Conservation (phyloP, 169 alveolate genomes). For the Blepharisma undulans region DNA sequence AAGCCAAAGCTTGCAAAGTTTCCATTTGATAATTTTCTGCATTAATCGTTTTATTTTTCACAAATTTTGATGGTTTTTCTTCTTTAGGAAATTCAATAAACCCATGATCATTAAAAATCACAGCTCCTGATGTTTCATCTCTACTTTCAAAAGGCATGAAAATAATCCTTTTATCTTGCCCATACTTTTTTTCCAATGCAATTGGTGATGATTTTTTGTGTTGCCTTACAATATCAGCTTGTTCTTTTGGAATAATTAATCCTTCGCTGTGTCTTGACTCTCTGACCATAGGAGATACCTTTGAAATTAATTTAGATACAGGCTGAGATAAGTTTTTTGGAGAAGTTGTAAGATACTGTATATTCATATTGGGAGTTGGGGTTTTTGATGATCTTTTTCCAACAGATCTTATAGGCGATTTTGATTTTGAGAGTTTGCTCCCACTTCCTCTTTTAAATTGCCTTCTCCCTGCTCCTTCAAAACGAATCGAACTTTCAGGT, state of each 20-base stretch:
- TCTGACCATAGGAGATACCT: neutral
- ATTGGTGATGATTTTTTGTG: slow-evolving; percentile 23
- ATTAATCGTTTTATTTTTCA: slow-evolving; percentile 55
- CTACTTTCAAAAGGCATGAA: slow-evolving; percentile 46
- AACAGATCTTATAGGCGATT: neutral
- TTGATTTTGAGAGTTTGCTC: neutral
- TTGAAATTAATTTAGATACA: neutral
- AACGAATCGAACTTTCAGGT: neutral
- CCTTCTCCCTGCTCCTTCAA: neutral
- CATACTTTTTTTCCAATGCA: slow-evolving; percentile 41
- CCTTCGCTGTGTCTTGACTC: neutral
- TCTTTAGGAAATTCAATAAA: slow-evolving; percentile 58
- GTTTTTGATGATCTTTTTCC: neutral
- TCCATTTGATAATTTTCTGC: slow-evolving; percentile 46
- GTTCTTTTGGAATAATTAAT: slow-evolving; percentile 48
- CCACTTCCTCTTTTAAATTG: neutral
- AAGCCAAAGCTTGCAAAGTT: slow-evolving; percentile 46
- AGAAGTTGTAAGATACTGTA: neutral
- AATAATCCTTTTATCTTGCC: slow-evolving; percentile 21
- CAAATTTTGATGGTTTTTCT: slow-evolving; percentile 53
- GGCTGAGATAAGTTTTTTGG: neutral
- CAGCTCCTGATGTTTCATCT: slow-evolving; percentile 55
- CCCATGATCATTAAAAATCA: slow-evolving; percentile 57
- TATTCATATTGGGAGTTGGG: neutral
- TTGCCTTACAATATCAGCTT: slow-evolving; percentile 46